Evolutionary conservation across 768 basidiomycete species (phyloP), one percentile per base, ranked within the genome.

Genomic region (Botryobasidium botryosum): DNA sequence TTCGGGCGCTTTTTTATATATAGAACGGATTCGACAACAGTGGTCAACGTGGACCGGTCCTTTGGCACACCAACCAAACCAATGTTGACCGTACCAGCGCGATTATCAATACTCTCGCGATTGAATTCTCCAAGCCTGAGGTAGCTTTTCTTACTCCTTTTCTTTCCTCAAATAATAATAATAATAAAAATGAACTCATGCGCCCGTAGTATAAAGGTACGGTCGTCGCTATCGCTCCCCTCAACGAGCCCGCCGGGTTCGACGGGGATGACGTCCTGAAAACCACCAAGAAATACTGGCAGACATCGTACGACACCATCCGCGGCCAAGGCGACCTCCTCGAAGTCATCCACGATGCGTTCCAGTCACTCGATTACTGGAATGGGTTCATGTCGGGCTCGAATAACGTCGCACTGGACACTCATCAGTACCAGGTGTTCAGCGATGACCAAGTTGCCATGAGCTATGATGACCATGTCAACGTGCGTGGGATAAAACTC

Each of bases 171-270:
- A n/a, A n/a, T n/a, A n/a, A n/a, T n/a, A n/a, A n/a, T n/a, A n/a
- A n/a, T n/a, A n/a, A n/a, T n/a, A n/a, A n/a, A n/a, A n/a, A n/a
- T n/a, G n/a, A n/a, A n/a, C n/a, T n/a, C n/a, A n/a, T n/a, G n/a
- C n/a, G n/a, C n/a, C n/a, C n/a, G 17, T 31, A 41, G 24, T 50
- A 46, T 38, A 48, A 36, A 21, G 37, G 37, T 15, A 44, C 43
- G 1, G 49, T 50, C 38, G 43, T 36, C n/a, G 62, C 67, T 37
- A 85, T 88, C 44, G 79, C 77, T 17, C 75, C 82, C 1, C 55
- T 88, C 52, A 88, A 87, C 52, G 85, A 87, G 80, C 84, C 74
- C 3, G 75, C 71, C 1, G 76, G 72, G 1, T 80, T 70, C 52
- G 55, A 61, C 13, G 50, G 56, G 5, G 52, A 55, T 36, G 53